Evolutionary conservation across 495 filamentous ascomycete genomes (phyloP).

Genomic region (Trichoderma orchidacearum): DNA sequence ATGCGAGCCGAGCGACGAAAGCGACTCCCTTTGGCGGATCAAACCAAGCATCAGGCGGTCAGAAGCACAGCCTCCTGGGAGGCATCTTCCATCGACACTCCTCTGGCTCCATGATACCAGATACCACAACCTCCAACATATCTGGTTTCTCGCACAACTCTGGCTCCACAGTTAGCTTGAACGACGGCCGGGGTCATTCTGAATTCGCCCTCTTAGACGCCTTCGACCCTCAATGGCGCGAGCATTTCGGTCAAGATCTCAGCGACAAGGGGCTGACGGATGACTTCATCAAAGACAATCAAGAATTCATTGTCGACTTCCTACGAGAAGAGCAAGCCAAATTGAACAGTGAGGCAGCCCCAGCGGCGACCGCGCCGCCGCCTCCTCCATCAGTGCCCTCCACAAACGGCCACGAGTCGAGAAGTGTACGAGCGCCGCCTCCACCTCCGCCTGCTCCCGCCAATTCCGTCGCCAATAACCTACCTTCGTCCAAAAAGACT

Average conservation of each 20-base stretch:
- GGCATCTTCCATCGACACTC: conserved; percentile 60
- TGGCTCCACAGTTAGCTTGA: conserved; percentile 24
- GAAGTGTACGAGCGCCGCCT: conserved; percentile 34
- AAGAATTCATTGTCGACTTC: conserved; percentile 89
- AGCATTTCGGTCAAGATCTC: conserved; percentile 68
- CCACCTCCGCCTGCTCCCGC: conserved; percentile 39
- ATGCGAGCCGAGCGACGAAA: conserved; percentile 72
- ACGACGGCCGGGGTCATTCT: conserved; percentile 19
- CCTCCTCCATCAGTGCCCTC: conserved; percentile 20
- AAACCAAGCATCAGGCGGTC: conserved; percentile 19
- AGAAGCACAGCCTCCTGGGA: conserved; percentile 41
- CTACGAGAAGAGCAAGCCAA: conserved; percentile 66
- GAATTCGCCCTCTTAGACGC: conserved; percentile 61
- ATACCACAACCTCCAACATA: conserved; percentile 32
- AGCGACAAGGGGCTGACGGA: conserved; percentile 79
- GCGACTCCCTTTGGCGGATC: conserved; percentile 61
- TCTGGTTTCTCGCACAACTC: conserved; percentile 38
- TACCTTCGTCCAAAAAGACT: conserved; percentile 38
- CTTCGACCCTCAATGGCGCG: conserved; percentile 71
- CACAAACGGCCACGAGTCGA: conserved; percentile 6
- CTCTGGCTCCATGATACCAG: conserved; percentile 42
- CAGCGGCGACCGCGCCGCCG: conserved; percentile 44
- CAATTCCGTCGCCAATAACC: conserved; percentile 37
- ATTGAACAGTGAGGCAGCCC: conserved; percentile 25
- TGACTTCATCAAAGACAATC: conserved; percentile 82